Evolutionary conservation across 108 stramenopile genomes (phyloP).

Genomic region (Nannochloropsis granulata): DNA sequence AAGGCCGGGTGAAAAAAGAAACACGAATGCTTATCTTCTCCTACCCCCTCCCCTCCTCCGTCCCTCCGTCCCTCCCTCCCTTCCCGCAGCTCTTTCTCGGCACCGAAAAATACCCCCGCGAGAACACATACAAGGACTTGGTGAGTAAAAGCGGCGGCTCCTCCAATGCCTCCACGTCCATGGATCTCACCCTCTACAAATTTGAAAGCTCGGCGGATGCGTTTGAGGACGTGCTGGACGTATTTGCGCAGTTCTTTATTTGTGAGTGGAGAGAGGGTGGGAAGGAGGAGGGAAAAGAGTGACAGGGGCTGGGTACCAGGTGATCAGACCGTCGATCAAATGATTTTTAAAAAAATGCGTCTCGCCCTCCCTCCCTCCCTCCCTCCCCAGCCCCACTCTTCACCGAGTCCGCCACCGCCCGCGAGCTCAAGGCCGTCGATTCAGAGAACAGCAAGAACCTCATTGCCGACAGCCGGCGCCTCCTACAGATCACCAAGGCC

Average conservation of each 20-base stretch:
- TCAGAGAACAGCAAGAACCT: slow-evolving; percentile 81
- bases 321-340: no score
- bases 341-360: no score
- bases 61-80: not conserved
- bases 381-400: slow-evolving; percentile 51
- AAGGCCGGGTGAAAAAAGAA: no score
- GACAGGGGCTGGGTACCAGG: no score
- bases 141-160: slow-evolving; percentile 70
- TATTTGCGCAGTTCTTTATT: slow-evolving; percentile 83
- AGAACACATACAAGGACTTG: slow-evolving; percentile 43
- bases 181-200: slow-evolving; percentile 76
- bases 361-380: not conserved
- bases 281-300: no score
- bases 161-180: slow-evolving; percentile 79
- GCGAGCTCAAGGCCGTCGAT: slow-evolving; percentile 87
- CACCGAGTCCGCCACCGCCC: slow-evolving; percentile 50
- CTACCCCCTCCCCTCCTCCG: not conserved
- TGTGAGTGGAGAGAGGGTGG: no score
- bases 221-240: slow-evolving; percentile 66
- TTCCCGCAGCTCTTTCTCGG: slow-evolving; percentile 67
- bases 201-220: slow-evolving; percentile 73
- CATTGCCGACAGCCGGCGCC: slow-evolving; percentile 70
- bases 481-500: slow-evolving; percentile 28
- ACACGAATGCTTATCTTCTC: no score
- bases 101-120: slow-evolving; percentile 55